A percentile compares a stretch with the other conserved stretches of the same genome.
Conservation (phyloP, 1,284 basidiomycete species). For the Ceratobasidium papillatum region DNA sequence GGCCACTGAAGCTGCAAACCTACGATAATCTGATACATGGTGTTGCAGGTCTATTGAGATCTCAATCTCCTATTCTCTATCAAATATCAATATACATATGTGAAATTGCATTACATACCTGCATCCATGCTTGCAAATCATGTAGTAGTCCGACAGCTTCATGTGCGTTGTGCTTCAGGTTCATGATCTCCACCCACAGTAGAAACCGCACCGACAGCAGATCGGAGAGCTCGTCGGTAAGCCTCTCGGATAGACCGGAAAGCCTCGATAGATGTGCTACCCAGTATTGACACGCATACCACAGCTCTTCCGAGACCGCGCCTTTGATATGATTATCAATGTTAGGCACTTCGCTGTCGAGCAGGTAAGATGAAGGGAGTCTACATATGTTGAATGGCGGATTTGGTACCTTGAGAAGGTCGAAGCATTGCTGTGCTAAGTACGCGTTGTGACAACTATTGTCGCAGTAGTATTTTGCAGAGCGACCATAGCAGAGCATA, state of each 20-base stretch:
- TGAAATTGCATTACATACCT: neutral
- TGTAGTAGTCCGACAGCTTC: neutral
- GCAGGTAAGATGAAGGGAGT: neutral
- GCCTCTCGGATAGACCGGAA: neutral
- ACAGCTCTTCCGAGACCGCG: neutral
- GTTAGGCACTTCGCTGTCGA: neutral
- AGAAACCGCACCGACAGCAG: neutral
- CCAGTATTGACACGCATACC: conserved; percentile 17
- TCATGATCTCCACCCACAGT: conserved; percentile 28
- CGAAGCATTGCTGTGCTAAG: conserved; percentile 5
- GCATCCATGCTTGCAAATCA: neutral
- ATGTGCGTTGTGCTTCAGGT: neutral
- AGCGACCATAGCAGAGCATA: neutral
- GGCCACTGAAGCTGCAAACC: neutral
- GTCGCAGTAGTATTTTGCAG: neutral
- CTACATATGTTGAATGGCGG: conserved; percentile 19
- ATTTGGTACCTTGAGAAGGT: neutral
- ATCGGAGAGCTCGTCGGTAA: neutral
- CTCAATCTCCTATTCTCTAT: neutral
- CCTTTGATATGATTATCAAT: neutral
- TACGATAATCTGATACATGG: neutral
- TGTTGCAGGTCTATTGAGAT: neutral
- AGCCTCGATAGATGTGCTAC: neutral
- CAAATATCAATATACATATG: neutral
- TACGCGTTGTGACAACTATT: neutral